phyloP scores from a whole-genome alignment of 805 yeast species.

The Candida hispaniensis region DNA sequence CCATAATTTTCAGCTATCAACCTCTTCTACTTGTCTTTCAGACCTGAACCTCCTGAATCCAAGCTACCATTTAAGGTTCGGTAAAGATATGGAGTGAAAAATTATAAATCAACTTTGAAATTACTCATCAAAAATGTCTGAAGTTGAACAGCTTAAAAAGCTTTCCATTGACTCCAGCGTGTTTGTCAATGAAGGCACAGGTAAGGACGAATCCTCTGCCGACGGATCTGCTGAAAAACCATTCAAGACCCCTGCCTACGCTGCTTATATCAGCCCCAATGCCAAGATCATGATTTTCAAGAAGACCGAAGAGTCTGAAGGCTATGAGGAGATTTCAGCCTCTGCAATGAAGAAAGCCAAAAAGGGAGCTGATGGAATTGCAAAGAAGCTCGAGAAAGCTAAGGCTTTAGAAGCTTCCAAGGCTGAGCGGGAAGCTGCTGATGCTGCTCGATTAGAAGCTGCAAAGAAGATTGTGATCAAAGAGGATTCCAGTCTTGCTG shows the following conservation, averaged over 20 bases:
- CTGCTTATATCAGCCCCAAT: slow-evolving; percentile 36
- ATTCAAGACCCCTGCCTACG: slow-evolving; percentile 75
- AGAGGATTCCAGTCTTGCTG: slow-evolving; percentile 65
- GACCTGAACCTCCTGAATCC: too few relatives aligned
- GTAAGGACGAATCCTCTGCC: slow-evolving; percentile 50
- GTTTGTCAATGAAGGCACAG: slow-evolving; percentile 65
- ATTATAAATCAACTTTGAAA: too few relatives aligned
- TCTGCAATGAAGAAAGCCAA: slow-evolving; percentile 92
- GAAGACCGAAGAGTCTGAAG: slow-evolving; percentile 39
- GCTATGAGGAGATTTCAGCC: slow-evolving; percentile 69
- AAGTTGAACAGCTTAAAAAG: slow-evolving; percentile 18
- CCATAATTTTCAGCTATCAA: too few relatives aligned
- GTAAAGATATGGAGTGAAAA: too few relatives aligned
- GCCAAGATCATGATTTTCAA: slow-evolving; percentile 31
- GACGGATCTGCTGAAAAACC: slow-evolving; percentile 61
- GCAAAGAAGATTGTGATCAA: slow-evolving; percentile 65
- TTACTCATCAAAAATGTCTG: slow-evolving; percentile 21
- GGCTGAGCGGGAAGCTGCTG: slow-evolving; percentile 53
- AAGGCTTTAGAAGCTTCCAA: slow-evolving; percentile 41
- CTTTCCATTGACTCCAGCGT: slow-evolving; percentile 25
- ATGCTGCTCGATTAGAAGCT: slow-evolving; percentile 64
- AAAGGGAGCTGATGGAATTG: slow-evolving; percentile 87
- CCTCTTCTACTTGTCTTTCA: too few relatives aligned
- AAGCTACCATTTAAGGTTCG: too few relatives aligned
- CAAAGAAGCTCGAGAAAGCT: slow-evolving; percentile 64